Evolutionary conservation across 352 stramenopile species (phyloP), one percentile per base, ranked within the genome.

Genomic region (Globisporangium lucens): DNA sequence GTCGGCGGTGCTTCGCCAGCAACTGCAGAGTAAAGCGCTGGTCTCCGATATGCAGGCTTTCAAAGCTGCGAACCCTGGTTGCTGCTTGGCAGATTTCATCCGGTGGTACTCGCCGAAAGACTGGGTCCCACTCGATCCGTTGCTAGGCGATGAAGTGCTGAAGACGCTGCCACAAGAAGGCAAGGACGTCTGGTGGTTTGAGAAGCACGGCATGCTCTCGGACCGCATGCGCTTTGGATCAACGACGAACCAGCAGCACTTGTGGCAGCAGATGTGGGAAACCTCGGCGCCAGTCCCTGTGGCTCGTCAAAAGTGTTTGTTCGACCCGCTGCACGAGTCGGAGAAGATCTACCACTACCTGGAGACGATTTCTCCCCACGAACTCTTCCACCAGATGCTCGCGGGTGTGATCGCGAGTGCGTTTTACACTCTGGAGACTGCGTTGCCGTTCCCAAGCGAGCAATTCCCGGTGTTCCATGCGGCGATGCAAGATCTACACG

Each of bases 21-120:
- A 93, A 53, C 80, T 95, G 30, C 85, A 93, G 65, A 93, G 83
- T 61, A 79, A 77, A 20, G 73, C 80, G 17, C 63, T 95, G 36
- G 69, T 95, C 0, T 93, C 87, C 4, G 87, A 93, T 53, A 95
- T 95, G 87, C 85, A 93, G 75, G 82, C 87, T 0, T 95, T 95
- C 62, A 95, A 95, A 65, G 87, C 87, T 52, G 83, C 87, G 8
- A 95, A 95, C 43, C 82, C 85, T 17, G 73, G 71, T 2, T 74
- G 72, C 22, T 91, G 78, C 36, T 70, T 95, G 4, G 80, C 81
- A 5, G 87, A 95, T 63, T 95, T 95, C 35, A 89, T 95, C 49
- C 85, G 85, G 1, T 93, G 85, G 85, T 93, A 93, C 70, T 92
- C 85, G 9, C 87, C 87, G 4, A 91, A 91, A 36, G 87, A 95